phyloP scores from a whole-genome alignment of 306 rosid species.

The Lathyrus sativus region DNA sequence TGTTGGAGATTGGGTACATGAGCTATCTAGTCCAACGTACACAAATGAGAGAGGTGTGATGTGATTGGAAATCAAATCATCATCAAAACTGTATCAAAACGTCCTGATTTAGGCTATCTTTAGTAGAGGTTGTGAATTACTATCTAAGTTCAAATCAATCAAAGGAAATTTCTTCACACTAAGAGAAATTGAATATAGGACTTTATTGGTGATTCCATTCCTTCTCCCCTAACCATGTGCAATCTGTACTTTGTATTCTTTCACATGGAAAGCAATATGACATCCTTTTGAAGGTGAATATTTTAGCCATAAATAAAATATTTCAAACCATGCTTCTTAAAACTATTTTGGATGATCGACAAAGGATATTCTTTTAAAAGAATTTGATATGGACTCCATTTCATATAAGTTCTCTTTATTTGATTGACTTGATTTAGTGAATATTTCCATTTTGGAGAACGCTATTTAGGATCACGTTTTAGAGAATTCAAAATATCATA shows the following conservation, averaged over 20 bases:
- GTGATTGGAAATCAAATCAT: slow-evolving; percentile 46
- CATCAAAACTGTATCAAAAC: slow-evolving; percentile 79
- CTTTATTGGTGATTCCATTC: slow-evolving; percentile 80
- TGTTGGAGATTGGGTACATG: slow-evolving; percentile 77
- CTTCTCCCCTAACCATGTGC: slow-evolving; percentile 70
- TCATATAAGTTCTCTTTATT: too few relatives aligned
- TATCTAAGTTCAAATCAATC: slow-evolving; percentile 56
- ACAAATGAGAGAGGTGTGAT: slow-evolving; percentile 75
- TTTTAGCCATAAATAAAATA: too few relatives aligned
- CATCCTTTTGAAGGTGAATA: too few relatives aligned
- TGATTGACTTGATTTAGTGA: too few relatives aligned
- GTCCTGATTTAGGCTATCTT: slow-evolving; percentile 69
- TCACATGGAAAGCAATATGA: too few relatives aligned
- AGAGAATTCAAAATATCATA: too few relatives aligned
- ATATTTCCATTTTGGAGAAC: too few relatives aligned
- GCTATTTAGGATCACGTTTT: too few relatives aligned
- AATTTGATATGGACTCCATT: too few relatives aligned
- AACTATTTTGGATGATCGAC: too few relatives aligned
- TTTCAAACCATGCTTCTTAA: too few relatives aligned
- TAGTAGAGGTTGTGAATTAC: slow-evolving; percentile 44
- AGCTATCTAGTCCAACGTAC: slow-evolving; percentile 62
- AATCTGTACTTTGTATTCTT: slow-evolving; percentile 77
- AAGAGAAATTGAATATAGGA: slow-evolving; percentile 54
- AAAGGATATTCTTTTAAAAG: too few relatives aligned
- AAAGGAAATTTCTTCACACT: slow-evolving; percentile 51